phyloP scores from a whole-genome alignment of 768 basidiomycete species.

The Lactifluus rugatus region DNA sequence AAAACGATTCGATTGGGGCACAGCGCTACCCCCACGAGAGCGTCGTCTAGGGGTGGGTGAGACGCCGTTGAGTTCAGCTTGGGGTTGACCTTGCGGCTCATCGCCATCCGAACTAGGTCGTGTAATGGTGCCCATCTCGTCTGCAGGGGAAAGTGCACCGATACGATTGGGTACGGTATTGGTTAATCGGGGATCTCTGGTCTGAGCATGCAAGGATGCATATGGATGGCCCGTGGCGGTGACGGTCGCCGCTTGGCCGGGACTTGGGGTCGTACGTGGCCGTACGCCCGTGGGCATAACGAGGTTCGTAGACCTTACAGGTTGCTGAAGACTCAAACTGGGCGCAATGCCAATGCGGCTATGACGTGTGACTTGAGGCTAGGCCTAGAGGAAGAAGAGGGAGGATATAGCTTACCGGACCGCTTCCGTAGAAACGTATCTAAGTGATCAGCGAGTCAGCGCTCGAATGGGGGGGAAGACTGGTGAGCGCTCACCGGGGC shows the following conservation, averaged over 20 bases:
- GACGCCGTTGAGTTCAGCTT: slow-evolving; percentile 8
- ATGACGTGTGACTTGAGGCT: neutral
- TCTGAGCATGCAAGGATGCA: neutral
- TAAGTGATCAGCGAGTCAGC: slow-evolving; percentile 25
- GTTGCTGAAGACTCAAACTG: slow-evolving; percentile 27
- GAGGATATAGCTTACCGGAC: slow-evolving; percentile 31
- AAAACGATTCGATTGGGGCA: slow-evolving; percentile 25
- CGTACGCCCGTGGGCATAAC: slow-evolving; percentile 4
- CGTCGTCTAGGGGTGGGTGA: slow-evolving; percentile 21
- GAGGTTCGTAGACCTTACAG: slow-evolving; percentile 6
- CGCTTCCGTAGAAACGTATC: slow-evolving; percentile 64
- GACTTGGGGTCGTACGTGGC: neutral
- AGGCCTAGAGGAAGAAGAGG: neutral
- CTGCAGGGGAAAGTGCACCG: neutral
- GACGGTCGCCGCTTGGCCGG: slow-evolving; percentile 2
- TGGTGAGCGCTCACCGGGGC: slow-evolving; percentile 49
- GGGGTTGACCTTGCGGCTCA: slow-evolving; percentile 3
- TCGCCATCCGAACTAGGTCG: slow-evolving; percentile 15
- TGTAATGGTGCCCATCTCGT: slow-evolving; percentile 14
- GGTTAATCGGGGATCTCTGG: slow-evolving; percentile 7
- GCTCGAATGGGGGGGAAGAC: neutral
- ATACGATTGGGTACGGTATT: slow-evolving; percentile 1
- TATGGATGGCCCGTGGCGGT: neutral
- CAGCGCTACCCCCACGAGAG: slow-evolving; percentile 26
- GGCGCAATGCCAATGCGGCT: slow-evolving; percentile 44